Evolutionary conservation across 2,329 filamentous ascomycete genomes (phyloP).

Genomic region (Pseudopyrenochaeta lycopersici): DNA sequence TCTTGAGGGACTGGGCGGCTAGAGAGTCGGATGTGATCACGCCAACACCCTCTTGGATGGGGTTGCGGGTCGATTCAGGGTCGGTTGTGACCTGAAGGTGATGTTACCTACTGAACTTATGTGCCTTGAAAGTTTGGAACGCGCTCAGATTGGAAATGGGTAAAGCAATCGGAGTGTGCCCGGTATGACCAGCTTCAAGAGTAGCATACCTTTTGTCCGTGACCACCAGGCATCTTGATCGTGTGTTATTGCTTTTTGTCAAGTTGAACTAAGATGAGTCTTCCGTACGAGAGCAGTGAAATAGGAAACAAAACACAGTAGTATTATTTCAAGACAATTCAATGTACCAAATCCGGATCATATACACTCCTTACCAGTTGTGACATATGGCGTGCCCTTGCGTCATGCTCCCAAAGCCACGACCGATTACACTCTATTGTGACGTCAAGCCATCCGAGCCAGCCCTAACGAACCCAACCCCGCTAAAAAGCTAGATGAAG

Average conservation of each 20-base stretch:
- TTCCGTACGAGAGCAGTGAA: background rate
- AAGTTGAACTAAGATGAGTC: background rate
- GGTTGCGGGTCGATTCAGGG: conserved; percentile 57
- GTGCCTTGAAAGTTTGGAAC: too few relatives aligned
- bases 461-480: conserved; percentile 6
- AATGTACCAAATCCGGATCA: background rate
- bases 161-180: too few relatives aligned
- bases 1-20: conserved; percentile 73
- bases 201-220: conserved; percentile 29
- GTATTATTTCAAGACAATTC: background rate
- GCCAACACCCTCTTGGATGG: conserved; percentile 69
- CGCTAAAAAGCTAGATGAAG: background rate
- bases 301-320: background rate
- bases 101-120: background rate
- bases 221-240: conserved; percentile 13
- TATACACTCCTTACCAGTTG: conserved; percentile 7
- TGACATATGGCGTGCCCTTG: conserved; percentile 17
- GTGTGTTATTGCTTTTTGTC: background rate
- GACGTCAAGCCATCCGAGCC: conserved; percentile 16
- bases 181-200: background rate
- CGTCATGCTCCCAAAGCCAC: conserved; percentile 16
- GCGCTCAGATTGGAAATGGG: too few relatives aligned
- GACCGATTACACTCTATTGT: conserved; percentile 10
- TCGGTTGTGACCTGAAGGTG: conserved; percentile 56
- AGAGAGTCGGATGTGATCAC: conserved; percentile 74